These are phyloP conservation scores for Leucocoprinus birnbaumii DNA, from an alignment of 768 basidiomycete species.

Conservation along the genomic window DNA sequence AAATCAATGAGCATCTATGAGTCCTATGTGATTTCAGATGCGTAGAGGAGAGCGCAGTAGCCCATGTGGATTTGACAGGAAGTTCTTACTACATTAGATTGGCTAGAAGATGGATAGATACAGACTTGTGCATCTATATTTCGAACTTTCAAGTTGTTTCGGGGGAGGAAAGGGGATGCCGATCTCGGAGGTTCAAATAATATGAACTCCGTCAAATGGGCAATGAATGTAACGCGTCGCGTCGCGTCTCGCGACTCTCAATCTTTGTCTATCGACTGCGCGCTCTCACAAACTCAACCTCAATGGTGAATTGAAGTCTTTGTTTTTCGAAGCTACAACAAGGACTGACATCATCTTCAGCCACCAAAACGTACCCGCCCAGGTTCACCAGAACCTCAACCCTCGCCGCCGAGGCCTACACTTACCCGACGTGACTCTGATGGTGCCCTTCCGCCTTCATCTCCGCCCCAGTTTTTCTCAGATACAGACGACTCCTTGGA, in stretches of 20 bases:
- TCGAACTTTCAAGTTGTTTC: not conserved
- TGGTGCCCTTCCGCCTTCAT: constrained; percentile 84
- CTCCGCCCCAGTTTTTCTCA: constrained; percentile 78
- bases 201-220: constrained; percentile 47
- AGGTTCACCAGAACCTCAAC: constrained; percentile 47
- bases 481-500: constrained; percentile 83
- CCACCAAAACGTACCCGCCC: constrained; percentile 66
- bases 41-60: too few species aligned
- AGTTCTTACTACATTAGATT: too few species aligned
- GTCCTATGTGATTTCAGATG: too few species aligned
- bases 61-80: too few species aligned
- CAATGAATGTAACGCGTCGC: constrained; percentile 23
- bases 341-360: constrained; percentile 16
- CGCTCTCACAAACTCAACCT: not conserved
- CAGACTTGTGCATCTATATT: too few species aligned
- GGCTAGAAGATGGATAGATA: too few species aligned
- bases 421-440: constrained; percentile 54
- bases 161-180: too few species aligned
- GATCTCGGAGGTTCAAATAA: constrained; percentile 23
- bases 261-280: not conserved
- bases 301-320: not conserved
- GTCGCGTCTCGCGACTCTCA: constrained; percentile 18
- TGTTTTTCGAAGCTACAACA: not conserved
- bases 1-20: too few species aligned
- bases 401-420: constrained; percentile 43